A percentile compares a stretch with the other conserved stretches of the same genome.
Conservation (phyloP, 768 basidiomycete genomes). For the Boletus reticuloceps region DNA sequence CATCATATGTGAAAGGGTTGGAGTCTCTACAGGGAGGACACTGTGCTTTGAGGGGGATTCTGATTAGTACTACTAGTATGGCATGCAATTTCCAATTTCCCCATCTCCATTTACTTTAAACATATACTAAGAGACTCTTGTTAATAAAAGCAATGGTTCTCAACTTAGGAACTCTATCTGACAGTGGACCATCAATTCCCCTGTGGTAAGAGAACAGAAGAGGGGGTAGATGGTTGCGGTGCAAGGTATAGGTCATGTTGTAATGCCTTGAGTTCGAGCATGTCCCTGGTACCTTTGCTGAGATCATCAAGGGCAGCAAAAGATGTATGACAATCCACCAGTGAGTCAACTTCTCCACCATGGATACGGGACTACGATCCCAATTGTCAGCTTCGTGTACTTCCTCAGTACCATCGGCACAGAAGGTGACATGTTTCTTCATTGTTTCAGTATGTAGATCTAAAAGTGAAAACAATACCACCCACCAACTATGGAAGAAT, state of each 20-base stretch:
- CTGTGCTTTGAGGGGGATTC: no score
- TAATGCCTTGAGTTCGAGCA: slow-evolving; percentile 68
- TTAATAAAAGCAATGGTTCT: no score
- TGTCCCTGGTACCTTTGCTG: slow-evolving; percentile 39
- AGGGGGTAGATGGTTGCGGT: slow-evolving; percentile 43
- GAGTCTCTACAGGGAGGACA: no score
- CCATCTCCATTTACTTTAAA: no score
- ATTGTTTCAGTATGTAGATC: not conserved
- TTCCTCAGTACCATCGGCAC: slow-evolving; percentile 53
- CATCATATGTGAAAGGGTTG: no score
- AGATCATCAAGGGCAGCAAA: not conserved
- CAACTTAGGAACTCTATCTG: no score
- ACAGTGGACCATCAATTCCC: no score
- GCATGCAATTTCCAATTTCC: no score
- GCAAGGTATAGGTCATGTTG: slow-evolving; percentile 64
- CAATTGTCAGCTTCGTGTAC: slow-evolving; percentile 71
- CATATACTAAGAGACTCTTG: no score
- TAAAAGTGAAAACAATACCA: not conserved
- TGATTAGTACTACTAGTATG: no score
- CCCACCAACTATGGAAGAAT: slow-evolving; percentile 17
- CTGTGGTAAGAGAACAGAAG: slow-evolving; percentile 44
- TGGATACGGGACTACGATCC: slow-evolving; percentile 72
- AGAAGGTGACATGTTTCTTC: no score
- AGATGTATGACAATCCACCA: slow-evolving; percentile 46
- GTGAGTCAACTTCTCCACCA: slow-evolving; percentile 60